Evolutionary conservation across 495 filamentous ascomycete genomes (phyloP).

Genomic region (Xylaria flabelliformis): DNA sequence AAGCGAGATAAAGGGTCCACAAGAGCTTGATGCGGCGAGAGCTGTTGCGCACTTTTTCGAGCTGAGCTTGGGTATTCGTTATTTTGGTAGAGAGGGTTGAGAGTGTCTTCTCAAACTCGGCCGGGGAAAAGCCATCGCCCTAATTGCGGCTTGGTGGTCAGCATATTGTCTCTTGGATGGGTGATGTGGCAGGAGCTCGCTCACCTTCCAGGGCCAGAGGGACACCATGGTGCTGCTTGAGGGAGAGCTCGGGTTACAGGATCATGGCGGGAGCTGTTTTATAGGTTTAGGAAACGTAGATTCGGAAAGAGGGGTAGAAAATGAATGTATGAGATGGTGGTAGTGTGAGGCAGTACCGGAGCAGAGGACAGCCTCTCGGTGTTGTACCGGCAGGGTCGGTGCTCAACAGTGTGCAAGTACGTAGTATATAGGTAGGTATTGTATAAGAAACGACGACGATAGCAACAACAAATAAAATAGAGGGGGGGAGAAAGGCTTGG

Average conservation of each 20-base stretch:
- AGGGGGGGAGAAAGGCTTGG: neutral
- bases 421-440: too few relatives aligned
- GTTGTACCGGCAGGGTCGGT: neutral
- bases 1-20: constrained; percentile 86
- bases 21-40: constrained; percentile 82
- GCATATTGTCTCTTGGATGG: neutral
- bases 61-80: constrained; percentile 67
- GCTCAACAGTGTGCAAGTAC: neutral
- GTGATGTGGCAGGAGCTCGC: constrained; percentile 33
- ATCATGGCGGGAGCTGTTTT: constrained; percentile 30
- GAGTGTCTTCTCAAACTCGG: constrained; percentile 90
- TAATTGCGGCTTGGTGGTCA: constrained; percentile 41
- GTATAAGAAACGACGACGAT: neutral
- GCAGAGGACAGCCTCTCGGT: neutral
- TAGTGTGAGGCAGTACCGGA: neutral
- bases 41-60: constrained; percentile 72
- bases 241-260: constrained; percentile 26
- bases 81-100: constrained; percentile 83
- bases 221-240: constrained; percentile 68
- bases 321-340: neutral
- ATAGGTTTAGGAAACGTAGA: neutral
- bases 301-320: neutral
- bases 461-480: neutral
- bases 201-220: constrained; percentile 81
- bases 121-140: constrained; percentile 84